Conservation (phyloP, 2,329 filamentous ascomycete species). For the Fusarium sp. region DNA sequence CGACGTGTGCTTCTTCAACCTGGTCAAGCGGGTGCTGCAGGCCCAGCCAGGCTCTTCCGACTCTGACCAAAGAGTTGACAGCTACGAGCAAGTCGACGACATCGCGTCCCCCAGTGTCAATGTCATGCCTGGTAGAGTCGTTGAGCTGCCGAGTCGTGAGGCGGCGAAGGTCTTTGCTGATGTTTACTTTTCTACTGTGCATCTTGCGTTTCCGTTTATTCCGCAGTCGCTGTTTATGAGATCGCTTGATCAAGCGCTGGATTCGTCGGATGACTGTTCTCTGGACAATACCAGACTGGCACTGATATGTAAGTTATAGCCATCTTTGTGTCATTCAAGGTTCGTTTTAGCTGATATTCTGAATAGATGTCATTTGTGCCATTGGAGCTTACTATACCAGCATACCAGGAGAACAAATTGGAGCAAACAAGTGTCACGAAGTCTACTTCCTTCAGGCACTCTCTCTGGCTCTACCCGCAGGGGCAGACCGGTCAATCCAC, state of each 20-base stretch:
- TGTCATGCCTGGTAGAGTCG: background rate
- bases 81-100: background rate
- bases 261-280: background rate
- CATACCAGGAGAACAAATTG: accelerated
- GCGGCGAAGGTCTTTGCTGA: background rate
- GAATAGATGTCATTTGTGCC: background rate
- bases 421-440: background rate
- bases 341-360: background rate
- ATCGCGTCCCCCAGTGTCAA: background rate
- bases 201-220: background rate
- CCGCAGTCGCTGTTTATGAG: background rate
- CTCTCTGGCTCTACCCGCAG: background rate
- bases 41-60: background rate
- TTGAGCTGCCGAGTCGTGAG: background rate
- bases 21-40: background rate
- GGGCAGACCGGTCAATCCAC: background rate
- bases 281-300: background rate
- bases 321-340: accelerated
- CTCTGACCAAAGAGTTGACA: background rate
- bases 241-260: background rate
- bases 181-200: background rate
- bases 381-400: background rate
- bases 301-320: background rate
- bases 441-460: background rate
- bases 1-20: background rate